phyloP scores from a whole-genome alignment of 164 flowering plant genomes.

The Dillenia suffruticosa region DNA sequence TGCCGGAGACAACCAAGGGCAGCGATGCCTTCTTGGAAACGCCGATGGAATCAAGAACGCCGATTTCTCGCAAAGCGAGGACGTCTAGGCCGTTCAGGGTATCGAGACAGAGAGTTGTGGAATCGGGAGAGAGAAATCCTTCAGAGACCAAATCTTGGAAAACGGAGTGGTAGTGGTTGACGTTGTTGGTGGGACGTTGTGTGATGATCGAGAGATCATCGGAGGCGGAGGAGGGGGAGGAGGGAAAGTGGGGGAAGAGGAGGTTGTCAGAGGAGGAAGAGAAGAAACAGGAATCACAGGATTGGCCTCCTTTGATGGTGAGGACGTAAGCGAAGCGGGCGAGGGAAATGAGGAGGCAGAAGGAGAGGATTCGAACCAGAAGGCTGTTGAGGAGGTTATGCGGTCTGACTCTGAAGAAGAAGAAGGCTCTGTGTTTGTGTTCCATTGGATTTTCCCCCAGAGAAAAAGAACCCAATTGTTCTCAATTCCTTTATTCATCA shows the following conservation, averaged over 20 bases:
- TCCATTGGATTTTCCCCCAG: too few species aligned
- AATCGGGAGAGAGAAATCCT: slow-evolving; percentile 43
- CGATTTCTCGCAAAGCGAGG: slow-evolving; percentile 64
- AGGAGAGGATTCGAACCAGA: slow-evolving; percentile 52
- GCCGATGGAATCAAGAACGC: slow-evolving; percentile 68
- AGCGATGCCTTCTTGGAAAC: slow-evolving; percentile 45
- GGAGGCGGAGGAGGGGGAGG: slow-evolving; percentile 11
- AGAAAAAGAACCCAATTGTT: too few species aligned
- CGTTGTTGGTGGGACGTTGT: slow-evolving; percentile 44
- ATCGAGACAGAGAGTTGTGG: slow-evolving; percentile 66
- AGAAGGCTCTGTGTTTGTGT: too few species aligned
- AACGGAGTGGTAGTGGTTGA: slow-evolving; percentile 55
- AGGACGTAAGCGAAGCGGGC: slow-evolving; percentile 67
- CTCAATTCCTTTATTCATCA: too few species aligned
- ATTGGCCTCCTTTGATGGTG: slow-evolving; percentile 46
- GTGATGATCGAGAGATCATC: slow-evolving; percentile 47
- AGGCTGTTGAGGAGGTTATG: slow-evolving; percentile 24
- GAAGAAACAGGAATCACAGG: slow-evolving; percentile 75
- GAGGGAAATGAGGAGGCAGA: slow-evolving; percentile 45
- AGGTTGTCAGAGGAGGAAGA: slow-evolving; percentile 65
- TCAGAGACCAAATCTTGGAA: slow-evolving; percentile 75
- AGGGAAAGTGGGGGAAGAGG: slow-evolving; percentile 26
- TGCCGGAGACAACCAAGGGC: slow-evolving; percentile 60
- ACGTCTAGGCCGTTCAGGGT: slow-evolving; percentile 58
- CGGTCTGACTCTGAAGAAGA: too few species aligned